Evolutionary conservation across 192 early-diverging fungal species (phyloP).

Genomic region (Coemansia sp.): DNA sequence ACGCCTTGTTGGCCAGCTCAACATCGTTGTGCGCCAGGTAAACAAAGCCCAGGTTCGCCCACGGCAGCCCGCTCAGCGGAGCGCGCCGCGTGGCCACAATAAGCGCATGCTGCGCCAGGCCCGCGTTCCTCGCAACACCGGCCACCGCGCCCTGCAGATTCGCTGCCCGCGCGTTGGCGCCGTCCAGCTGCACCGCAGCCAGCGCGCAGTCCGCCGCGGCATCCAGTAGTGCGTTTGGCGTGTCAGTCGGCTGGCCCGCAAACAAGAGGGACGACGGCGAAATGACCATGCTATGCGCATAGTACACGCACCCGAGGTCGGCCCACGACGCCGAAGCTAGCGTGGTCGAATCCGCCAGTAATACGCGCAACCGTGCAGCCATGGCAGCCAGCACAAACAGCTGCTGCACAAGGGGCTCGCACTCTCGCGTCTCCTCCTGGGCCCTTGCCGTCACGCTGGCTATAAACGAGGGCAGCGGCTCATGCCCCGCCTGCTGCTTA

Average conservation of each 20-base stretch:
- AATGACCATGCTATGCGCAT: conserved; percentile 3
- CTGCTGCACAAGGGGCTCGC: not conserved
- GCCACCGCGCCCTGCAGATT: conserved; percentile 72
- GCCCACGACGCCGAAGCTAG: conserved; percentile 37
- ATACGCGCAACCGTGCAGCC: conserved; percentile 21
- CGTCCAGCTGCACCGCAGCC: conserved; percentile 64
- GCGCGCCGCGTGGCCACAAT: conserved; percentile 74
- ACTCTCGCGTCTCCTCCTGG: not conserved
- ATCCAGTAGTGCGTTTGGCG: conserved; percentile 10
- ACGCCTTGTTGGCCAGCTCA: conserved; percentile 74
- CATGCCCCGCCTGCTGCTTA: not conserved
- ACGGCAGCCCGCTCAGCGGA: conserved; percentile 62
- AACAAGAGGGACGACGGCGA: not conserved
- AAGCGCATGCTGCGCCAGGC: conserved; percentile 81
- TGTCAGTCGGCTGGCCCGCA: not conserved
- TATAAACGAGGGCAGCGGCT: conserved; percentile 13
- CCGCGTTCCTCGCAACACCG: conserved; percentile 32
- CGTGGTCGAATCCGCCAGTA: conserved; percentile 10
- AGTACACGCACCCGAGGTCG: conserved; percentile 34
- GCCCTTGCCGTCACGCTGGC: conserved; percentile 8
- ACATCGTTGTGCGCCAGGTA: conserved; percentile 67
- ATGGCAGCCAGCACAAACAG: conserved; percentile 23
- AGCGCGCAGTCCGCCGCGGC: conserved; percentile 33
- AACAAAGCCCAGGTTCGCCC: conserved; percentile 83
- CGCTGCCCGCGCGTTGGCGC: conserved; percentile 59